phyloP scores from a whole-genome alignment of 2,329 filamentous ascomycete genomes.

The Eurotiales sp. region DNA sequence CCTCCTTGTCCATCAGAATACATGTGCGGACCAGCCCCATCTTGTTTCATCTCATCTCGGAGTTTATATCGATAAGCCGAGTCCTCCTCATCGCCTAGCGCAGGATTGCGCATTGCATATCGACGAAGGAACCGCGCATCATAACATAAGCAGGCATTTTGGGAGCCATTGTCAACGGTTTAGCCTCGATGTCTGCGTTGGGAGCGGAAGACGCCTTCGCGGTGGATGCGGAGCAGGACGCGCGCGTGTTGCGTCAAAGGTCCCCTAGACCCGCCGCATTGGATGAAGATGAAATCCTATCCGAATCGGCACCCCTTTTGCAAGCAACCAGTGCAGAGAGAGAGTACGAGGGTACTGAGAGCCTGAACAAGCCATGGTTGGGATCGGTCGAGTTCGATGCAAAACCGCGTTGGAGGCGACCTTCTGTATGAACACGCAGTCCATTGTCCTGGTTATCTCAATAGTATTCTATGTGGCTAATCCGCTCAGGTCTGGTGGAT shows the following conservation, averaged over 20 bases:
- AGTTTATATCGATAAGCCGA: neutral
- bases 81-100: neutral
- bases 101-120: neutral
- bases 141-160: neutral
- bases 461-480: neutral
- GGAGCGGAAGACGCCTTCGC: conserved; percentile 27
- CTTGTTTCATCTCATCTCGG: neutral
- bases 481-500: conserved; percentile 71
- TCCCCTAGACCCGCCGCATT: neutral
- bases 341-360: conserved; percentile 8
- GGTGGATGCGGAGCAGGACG: conserved; percentile 30
- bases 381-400: conserved; percentile 34
- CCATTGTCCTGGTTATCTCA: neutral
- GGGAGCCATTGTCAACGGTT: too few relatives aligned
- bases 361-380: conserved; percentile 15
- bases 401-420: conserved; percentile 48
- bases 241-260: conserved; percentile 19
- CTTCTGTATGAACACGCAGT: conserved; percentile 38
- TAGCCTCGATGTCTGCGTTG: neutral
- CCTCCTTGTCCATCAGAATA: neutral
- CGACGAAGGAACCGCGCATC: neutral
- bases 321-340: conserved; percentile 9
- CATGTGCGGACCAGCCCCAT: neutral
- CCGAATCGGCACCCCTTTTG: conserved; percentile 29
- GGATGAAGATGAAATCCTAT: conserved; percentile 13